Percentiles rank a stretch among this genome's conserved stretches.
phyloP scores from a whole-genome alignment of 139 green algal species.

The Desmodesmus armatus region DNA sequence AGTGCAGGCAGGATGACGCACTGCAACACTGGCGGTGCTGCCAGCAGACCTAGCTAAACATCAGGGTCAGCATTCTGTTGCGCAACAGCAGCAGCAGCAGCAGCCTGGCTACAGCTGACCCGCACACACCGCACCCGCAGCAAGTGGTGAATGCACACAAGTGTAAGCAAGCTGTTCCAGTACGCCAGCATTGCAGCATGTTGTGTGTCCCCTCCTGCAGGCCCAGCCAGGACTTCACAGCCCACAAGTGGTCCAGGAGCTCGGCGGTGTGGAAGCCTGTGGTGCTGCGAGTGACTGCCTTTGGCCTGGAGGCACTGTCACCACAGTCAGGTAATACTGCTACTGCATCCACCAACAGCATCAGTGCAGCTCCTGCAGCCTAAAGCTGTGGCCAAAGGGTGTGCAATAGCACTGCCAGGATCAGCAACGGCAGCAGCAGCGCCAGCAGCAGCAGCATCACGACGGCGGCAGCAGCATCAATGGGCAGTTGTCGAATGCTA shows the following conservation, averaged over 20 bases:
- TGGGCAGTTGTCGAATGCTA: no score
- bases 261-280: constrained; percentile 61
- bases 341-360: no score
- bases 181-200: not conserved
- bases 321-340: not conserved
- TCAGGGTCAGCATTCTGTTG: no score
- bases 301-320: constrained; percentile 68
- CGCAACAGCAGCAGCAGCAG: no score
- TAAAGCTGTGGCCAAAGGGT: no score
- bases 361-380: not conserved
- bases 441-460: not conserved
- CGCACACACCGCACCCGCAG: no score
- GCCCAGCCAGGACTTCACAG: constrained; percentile 21
- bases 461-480: not conserved
- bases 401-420: not conserved
- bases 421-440: not conserved
- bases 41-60: no score
- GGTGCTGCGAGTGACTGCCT: constrained; percentile 65
- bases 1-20: no score
- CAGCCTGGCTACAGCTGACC: no score
- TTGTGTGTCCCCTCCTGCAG: not conserved
- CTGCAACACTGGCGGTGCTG: no score
- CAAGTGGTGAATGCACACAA: no score
- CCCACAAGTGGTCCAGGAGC: constrained; percentile 56
- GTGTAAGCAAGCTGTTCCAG: no score